Evolutionary conservation across 1,284 basidiomycete species (phyloP).

Genomic region (Exsudoporus floridanus): DNA sequence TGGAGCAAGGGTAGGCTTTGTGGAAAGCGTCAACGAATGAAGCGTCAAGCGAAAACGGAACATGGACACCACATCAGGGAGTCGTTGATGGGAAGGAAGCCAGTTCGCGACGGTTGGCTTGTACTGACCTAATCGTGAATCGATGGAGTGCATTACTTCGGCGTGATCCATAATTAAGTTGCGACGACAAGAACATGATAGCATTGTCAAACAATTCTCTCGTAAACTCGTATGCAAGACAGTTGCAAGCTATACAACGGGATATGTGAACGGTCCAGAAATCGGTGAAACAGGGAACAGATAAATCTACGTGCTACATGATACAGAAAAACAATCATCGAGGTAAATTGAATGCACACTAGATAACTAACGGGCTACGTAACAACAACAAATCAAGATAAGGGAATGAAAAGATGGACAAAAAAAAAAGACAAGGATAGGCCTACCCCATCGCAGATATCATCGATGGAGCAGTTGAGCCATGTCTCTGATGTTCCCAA

Average conservation of each 20-base stretch:
- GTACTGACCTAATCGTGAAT: not conserved
- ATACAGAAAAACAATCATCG: not conserved
- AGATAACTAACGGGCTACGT: not conserved
- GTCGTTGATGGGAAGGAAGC: not conserved
- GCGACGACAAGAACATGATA: not conserved
- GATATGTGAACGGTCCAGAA: not conserved
- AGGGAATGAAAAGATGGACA: not conserved
- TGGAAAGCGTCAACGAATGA: conserved; percentile 49
- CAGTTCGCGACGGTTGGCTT: not conserved
- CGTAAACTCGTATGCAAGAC: not conserved
- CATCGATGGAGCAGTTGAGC: conserved; percentile 46
- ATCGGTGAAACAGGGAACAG: not conserved
- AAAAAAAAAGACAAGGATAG: not conserved
- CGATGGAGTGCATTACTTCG: not conserved
- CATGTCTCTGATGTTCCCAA: conserved; percentile 69
- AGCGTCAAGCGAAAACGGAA: not conserved
- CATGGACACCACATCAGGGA: not conserved
- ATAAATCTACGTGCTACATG: conserved; percentile 8
- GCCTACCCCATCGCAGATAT: conserved; percentile 36
- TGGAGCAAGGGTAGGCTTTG: conserved; percentile 56
- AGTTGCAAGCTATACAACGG: not conserved
- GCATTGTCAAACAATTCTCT: not conserved
- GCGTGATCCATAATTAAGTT: not conserved
- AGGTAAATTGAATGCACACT: not conserved
- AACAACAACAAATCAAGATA: conserved; percentile 11